Evolutionary conservation across 306 rosid genomes (phyloP).

Genomic region (Erythrophleum fordii): DNA sequence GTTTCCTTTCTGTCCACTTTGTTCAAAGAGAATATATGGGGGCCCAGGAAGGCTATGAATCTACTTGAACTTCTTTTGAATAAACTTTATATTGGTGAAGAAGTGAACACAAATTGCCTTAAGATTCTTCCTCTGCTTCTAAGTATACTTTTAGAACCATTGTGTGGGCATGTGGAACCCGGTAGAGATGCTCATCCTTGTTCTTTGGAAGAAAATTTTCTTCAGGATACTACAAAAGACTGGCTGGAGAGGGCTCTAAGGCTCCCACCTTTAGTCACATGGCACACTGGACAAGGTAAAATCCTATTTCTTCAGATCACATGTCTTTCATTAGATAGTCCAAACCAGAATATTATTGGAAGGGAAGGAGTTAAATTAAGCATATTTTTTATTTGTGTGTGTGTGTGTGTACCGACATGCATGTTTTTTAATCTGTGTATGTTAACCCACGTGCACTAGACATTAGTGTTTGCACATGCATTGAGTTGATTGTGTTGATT

Average conservation of each 20-base stretch:
- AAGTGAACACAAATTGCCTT: slow-evolving; percentile 69
- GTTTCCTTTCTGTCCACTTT: slow-evolving; percentile 65
- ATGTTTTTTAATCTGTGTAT: neutral
- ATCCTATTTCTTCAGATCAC: slow-evolving; percentile 10
- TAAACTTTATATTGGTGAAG: slow-evolving; percentile 87
- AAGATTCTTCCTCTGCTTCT: slow-evolving; percentile 85
- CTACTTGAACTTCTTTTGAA: slow-evolving; percentile 63
- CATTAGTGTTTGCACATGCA: neutral
- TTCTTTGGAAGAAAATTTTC: slow-evolving; percentile 48
- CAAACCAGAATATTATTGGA: slow-evolving; percentile 1
- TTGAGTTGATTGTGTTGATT: slow-evolving; percentile 18
- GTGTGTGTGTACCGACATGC: neutral
- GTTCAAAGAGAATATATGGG: slow-evolving; percentile 82
- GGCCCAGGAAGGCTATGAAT: slow-evolving; percentile 51
- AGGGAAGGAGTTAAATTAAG: slow-evolving; percentile 1
- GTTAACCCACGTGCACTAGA: neutral
- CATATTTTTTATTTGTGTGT: neutral
- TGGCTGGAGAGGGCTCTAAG: slow-evolving; percentile 77
- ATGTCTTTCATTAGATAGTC: slow-evolving; percentile 9
- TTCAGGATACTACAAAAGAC: slow-evolving; percentile 58
- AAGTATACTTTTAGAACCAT: slow-evolving; percentile 61
- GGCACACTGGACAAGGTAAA: slow-evolving; percentile 82
- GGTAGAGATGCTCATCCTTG: slow-evolving; percentile 43
- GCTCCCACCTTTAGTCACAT: slow-evolving; percentile 73
- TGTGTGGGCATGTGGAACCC: slow-evolving; percentile 51